Evolutionary conservation across 768 basidiomycete species (phyloP), one percentile per base, ranked within the genome.

Genomic region (Pleurotus sapidus): DNA sequence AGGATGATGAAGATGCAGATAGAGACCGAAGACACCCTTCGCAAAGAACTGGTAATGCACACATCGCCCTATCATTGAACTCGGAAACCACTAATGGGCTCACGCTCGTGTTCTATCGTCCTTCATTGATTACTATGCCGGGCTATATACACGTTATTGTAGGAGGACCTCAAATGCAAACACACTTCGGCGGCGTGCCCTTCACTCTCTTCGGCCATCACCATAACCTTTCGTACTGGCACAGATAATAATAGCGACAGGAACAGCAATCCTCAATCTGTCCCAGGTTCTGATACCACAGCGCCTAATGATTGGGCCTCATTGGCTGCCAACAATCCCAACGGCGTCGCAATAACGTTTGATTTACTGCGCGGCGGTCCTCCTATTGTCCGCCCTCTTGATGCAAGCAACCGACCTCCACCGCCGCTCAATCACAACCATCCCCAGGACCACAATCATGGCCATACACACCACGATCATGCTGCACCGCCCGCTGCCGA

Each of bases 21-120:
- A 39, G 51, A 42, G 51, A 54, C 51, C 51, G 51, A 17, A 54
- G 51, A n/a, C 51, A 54, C 25, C 51, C 51, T 37, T 54, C 51
- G 24, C 34, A 54, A 42, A 24, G 51, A 42, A 24, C 51, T 42
- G 51, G 51, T 54, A 54, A 54, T 54, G 51, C 51, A 54, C 25
- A 23, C 8, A 40, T 20, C 11, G 20, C 9, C 8, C 8, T 23
- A 23, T 54, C 39, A 23, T 17, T 20, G 37, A 15, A 24, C 42
- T 11, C 15, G 15, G 39, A 42, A 20, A 54, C 11, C 34, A 39
- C 51, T 54, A 54, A 54, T 54, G 51, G 25, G 23, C 51, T 24
- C 42, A n/a, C 25, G 37, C 51, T 54, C 51, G 23, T 54, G n/a
- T 30, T 54, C 37, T 39, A 20, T 25, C 11, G n/a, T 34, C 37